Evolutionary conservation across 139 green algal genomes (phyloP).

Genomic region (Chlamydomonas sp.): DNA sequence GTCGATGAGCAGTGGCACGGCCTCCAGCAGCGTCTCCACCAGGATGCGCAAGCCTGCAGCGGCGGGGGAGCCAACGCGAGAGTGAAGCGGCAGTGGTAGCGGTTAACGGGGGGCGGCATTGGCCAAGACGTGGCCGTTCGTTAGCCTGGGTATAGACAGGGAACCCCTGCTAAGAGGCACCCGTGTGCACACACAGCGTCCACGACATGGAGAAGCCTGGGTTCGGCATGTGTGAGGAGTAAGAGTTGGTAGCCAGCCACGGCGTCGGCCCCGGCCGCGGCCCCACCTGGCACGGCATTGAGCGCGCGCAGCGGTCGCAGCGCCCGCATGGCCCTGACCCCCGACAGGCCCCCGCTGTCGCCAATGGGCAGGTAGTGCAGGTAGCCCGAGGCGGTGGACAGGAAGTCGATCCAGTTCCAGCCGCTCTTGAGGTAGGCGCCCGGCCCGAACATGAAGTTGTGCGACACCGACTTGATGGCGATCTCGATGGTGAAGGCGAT

Average conservation of each 20-base stretch:
- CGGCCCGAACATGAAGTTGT: slow-evolving; percentile 40
- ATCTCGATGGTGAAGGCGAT: slow-evolving; percentile 52
- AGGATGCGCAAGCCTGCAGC: slow-evolving; percentile 43
- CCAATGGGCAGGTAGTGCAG: slow-evolving; percentile 35
- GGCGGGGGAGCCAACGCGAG: too few relatives aligned
- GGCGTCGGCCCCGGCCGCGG: too few relatives aligned
- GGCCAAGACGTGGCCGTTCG: too few relatives aligned
- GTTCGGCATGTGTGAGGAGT: too few relatives aligned
- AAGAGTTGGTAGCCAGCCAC: too few relatives aligned
- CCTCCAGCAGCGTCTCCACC: slow-evolving; percentile 58
- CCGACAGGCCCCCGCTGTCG: slow-evolving; percentile 33
- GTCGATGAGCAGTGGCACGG: slow-evolving; percentile 62
- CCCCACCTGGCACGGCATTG: slow-evolving; percentile 34
- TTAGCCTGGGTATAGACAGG: too few relatives aligned
- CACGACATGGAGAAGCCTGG: neutral
- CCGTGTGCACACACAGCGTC: neutral
- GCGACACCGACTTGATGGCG: slow-evolving; percentile 40
- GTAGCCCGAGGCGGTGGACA: slow-evolving; percentile 42
- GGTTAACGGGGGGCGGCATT: too few relatives aligned
- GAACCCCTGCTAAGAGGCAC: neutral
- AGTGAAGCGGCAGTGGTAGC: too few relatives aligned
- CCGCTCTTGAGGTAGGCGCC: slow-evolving; percentile 42
- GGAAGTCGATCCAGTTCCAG: slow-evolving; percentile 62
- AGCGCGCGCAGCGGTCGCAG: slow-evolving; percentile 61
- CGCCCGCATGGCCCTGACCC: slow-evolving; percentile 53